Evolutionary conservation across 2,329 filamentous ascomycete species (phyloP), one percentile per base, ranked within the genome.

Genomic region (Aspergillus eucalypticola): DNA sequence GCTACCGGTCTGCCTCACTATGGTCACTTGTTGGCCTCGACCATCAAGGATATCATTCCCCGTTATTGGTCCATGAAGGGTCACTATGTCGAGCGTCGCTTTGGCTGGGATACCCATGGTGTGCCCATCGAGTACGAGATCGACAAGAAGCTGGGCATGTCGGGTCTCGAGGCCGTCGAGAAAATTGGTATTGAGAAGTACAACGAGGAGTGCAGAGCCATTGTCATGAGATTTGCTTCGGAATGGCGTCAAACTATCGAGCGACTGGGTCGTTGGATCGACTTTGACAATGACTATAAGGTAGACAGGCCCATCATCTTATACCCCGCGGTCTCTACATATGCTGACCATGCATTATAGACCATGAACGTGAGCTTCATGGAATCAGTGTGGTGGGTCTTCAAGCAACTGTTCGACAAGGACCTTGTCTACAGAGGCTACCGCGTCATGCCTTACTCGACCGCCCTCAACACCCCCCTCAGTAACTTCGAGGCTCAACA

Each of bases 21-120:
- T 70, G 86, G 88, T 59, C 92, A 96, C 78, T 80, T 96, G 56
- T 83, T 96, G 66, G 90, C 94, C 39, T 96, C 92, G 19, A 97
- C 93, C 53, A 96, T 97, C 81, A 97, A 98, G 78, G 94, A 97
- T 76, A 95, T 96, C 62, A 96, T 98, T 67, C 92, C 94, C 8
- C 84, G 94, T 68, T 98, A 97, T 78, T 97, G 93, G 92, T 92
- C 92, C 54, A 96, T 96, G 93, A 96, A 96, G 75, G 94, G 94
- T 15, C 91, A 88, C 73, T 90, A 96, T 80, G 93, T 97, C 55
- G 91, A 95, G 81, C 86, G 94, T 66, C 86, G 93, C 60, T 97
- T 97, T 68, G 94, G 94, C 56, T 97, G 94, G 94, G 94, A 97
- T 75, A 92, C 93, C 1, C 94, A 97, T 73, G 94, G 94, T 62